A percentile compares a stretch with the other conserved stretches of the same genome.
phyloP scores from a whole-genome alignment of 768 basidiomycete species.

The Phanerochaete carnosa region DNA sequence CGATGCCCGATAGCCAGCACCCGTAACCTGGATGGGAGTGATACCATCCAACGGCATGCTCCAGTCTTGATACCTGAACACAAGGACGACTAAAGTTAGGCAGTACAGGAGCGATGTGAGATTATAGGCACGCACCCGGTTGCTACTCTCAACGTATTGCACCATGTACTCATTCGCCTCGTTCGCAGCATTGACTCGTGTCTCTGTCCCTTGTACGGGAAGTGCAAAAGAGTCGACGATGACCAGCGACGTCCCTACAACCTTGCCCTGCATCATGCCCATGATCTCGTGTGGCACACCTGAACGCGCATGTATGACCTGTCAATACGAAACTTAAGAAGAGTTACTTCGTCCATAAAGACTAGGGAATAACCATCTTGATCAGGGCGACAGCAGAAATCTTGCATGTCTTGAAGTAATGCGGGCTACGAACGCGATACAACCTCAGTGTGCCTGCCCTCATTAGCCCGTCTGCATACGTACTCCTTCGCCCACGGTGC shows the following conservation, averaged over 20 bases:
- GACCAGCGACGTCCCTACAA: constrained; percentile 71
- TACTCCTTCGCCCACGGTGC: constrained; percentile 89
- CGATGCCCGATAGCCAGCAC: constrained; percentile 98
- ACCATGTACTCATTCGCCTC: constrained; percentile 99
- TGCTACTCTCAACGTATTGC: constrained; percentile 78
- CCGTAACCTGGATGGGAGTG: constrained; percentile 99
- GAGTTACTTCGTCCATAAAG: neutral
- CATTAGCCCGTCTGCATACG: constrained; percentile 23
- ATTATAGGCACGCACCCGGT: constrained; percentile 52
- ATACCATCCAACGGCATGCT: constrained; percentile 95
- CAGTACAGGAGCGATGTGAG: neutral
- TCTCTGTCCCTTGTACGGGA: constrained; percentile 97
- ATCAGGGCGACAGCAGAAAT: constrained; percentile 94
- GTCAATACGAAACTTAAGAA: constrained; percentile 22
- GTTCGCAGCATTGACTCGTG: constrained; percentile 92
- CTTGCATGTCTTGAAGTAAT: constrained; percentile 86
- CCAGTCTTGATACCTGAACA: constrained; percentile 71
- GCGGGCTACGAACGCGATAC: constrained; percentile 44
- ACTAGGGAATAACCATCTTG: constrained; percentile 69
- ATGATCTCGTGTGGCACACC: constrained; percentile 99
- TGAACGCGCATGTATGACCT: constrained; percentile 98
- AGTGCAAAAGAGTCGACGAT: constrained; percentile 97
- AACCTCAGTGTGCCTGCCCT: neutral
- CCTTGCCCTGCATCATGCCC: constrained; percentile 98
- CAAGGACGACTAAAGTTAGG: neutral